Conservation (phyloP, 495 filamentous ascomycete species). For the Talaromyces thailandensis region DNA sequence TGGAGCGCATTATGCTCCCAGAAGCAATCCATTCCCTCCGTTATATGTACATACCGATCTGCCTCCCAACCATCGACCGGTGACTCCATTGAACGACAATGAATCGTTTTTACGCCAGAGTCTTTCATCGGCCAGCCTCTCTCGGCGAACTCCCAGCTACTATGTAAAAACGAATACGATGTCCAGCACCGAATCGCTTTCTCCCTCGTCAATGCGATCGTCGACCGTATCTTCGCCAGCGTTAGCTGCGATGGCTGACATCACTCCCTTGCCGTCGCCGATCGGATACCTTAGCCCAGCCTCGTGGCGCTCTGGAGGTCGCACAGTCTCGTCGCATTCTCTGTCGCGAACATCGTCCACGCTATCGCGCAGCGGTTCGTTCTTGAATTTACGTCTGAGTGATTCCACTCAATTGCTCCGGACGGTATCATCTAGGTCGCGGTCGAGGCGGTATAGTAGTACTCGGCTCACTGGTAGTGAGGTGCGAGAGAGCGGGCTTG, state of each 20-base stretch:
- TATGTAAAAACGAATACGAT: slow-evolving; percentile 29
- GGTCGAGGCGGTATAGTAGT: slow-evolving; percentile 20
- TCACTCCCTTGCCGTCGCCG: slow-evolving; percentile 90
- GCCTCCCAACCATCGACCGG: slow-evolving; percentile 9
- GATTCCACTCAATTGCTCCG: slow-evolving; percentile 32
- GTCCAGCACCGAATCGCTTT: slow-evolving; percentile 46
- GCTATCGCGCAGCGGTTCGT: slow-evolving; percentile 27
- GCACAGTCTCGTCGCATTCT: slow-evolving; percentile 21
- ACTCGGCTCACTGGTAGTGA: not conserved
- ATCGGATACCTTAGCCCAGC: slow-evolving; percentile 57
- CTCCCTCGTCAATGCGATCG: slow-evolving; percentile 49
- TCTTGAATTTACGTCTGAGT: slow-evolving; percentile 26
- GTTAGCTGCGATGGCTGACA: slow-evolving; percentile 73
- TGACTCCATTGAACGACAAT: slow-evolving; percentile 22
- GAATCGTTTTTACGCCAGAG: slow-evolving; percentile 28
- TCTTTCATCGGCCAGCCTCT: slow-evolving; percentile 35
- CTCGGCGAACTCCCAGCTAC: slow-evolving; percentile 41
- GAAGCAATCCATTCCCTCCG: slow-evolving; percentile 20
- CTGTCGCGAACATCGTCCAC: slow-evolving; percentile 32
- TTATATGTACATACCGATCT: slow-evolving; percentile 37
- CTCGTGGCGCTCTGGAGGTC: slow-evolving; percentile 48
- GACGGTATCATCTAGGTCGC: slow-evolving; percentile 21
- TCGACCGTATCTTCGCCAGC: slow-evolving; percentile 59
- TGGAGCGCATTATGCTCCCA: slow-evolving; percentile 9
- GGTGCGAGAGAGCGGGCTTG: slow-evolving; percentile 8